Evolutionary conservation across 768 basidiomycete genomes (phyloP).

Genomic region (Agrocybe praecox): DNA sequence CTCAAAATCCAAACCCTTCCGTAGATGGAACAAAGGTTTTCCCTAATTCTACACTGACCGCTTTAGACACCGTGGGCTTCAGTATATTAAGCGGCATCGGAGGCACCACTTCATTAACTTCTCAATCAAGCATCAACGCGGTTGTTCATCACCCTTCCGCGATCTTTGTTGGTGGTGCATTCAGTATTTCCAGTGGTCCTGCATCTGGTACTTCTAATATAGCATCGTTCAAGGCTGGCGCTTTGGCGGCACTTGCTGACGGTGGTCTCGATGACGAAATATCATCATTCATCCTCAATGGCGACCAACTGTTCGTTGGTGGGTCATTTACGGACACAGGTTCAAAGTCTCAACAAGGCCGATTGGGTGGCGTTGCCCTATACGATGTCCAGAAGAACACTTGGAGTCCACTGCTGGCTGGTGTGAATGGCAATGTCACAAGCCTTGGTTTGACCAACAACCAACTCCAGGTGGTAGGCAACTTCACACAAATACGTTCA

Average conservation of each 20-base stretch:
- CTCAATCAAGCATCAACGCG: conserved; percentile 47
- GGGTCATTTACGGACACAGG: conserved; percentile 81
- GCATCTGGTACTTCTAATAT: conserved; percentile 71
- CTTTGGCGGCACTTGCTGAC: conserved; percentile 51
- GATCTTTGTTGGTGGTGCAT: conserved; percentile 78
- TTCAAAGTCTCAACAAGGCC: conserved; percentile 51
- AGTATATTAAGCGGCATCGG: conserved; percentile 66
- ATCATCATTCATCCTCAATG: conserved; percentile 61
- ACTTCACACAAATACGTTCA: conserved; percentile 59
- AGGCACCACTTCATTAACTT: conserved; percentile 36
- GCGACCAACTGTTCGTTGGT: conserved; percentile 78
- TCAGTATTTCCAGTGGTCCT: conserved; percentile 58
- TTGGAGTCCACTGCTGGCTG: conserved; percentile 74
- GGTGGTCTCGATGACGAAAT: conserved; percentile 85
- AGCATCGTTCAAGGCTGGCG: conserved; percentile 65
- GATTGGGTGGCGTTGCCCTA: conserved; percentile 61
- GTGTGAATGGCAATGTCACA: conserved; percentile 77
- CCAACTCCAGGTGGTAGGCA: conserved; percentile 71
- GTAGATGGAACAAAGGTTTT: conserved; percentile 65
- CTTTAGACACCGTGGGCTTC: conserved; percentile 63
- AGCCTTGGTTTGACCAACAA: conserved; percentile 51
- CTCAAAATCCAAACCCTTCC: conserved; percentile 26
- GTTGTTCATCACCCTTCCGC: conserved; percentile 70
- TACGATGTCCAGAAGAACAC: conserved; percentile 67
- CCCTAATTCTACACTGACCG: conserved; percentile 71